Base-by-base conservation (phyloP, 352 stramenopile genomes). In the Globisporangium apiculatum region DNA sequence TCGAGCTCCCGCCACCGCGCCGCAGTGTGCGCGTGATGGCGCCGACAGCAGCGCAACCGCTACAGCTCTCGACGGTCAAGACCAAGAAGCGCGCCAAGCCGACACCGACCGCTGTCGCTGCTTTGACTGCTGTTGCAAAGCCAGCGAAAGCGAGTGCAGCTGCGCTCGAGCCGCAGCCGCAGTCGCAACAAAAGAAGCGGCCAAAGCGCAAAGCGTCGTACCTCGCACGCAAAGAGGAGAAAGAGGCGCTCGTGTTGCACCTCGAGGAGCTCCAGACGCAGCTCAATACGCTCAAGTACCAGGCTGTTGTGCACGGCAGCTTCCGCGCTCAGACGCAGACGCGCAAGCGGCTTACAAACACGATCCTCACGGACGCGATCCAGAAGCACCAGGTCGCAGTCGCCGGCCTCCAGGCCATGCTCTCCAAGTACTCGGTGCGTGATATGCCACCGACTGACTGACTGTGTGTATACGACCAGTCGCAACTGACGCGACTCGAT, bases 171-270 rank as follows among this genome's bases (percentile, higher is more conserved):
- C 41, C 17, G 12, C 42, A 51, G 47, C 38, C 18, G 7, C 48
- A 40, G 37, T 41, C 41, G 38, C 38, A 54, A 40, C 40, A 42
- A 4, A 61, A 61, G 56, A 61, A 61, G 56, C 56, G 56, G 0
- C 48, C 56, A 14, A 59, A 40, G 17, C 55, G 52, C 38, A 63
- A 60, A 31, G 24, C 42, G 48, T 55, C 54, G 41, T 58, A 58
- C 42, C 43, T 48, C 47, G 57, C 46, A 47, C 48, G 41, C 45
- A 62, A 69, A 46, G 70, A 78, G 48, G 67, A 75, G 64, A 78
- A 78, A 42, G 62, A 55, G 15, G 36, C 51, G 31, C 60, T 75
- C n/a, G 45, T 73, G 5, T 61, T 70, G 50, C 60, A 76, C 51
- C n/a, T 74, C 37, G 58, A 67, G 18, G 42, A 62, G 36, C 58